A percentile compares a stretch with the other conserved stretches of the same genome.
Evolutionary conservation across 225 moss, liverwort and hornwort genomes (phyloP).

Genomic region (Straminergon stramineum): DNA sequence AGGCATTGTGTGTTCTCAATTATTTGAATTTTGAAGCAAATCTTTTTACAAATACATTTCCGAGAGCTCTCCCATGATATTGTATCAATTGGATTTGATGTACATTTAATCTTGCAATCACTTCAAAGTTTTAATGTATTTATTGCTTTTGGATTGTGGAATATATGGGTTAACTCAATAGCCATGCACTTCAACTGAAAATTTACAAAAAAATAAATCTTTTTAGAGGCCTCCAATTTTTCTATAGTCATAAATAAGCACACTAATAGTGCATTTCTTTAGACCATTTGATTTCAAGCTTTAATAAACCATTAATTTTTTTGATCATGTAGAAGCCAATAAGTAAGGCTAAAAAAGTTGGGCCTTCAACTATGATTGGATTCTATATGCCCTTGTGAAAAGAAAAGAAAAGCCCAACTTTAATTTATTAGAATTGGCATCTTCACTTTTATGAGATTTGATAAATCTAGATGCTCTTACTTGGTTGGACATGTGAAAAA

Average conservation of each 20-base stretch:
- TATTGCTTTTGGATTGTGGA: background rate
- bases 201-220: background rate
- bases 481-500: rapidly evolving
- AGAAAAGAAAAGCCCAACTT: background rate
- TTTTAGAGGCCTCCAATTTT: background rate
- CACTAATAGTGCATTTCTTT: too few species aligned
- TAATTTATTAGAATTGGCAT: background rate
- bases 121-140: background rate
- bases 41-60: background rate
- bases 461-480: background rate
- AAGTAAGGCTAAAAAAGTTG: background rate
- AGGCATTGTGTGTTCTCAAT: background rate
- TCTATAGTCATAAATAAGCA: rapidly evolving
- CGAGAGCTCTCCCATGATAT: background rate
- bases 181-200: background rate
- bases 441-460: background rate
- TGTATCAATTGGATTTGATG: background rate
- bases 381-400: background rate
- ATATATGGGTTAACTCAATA: background rate
- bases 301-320: background rate
- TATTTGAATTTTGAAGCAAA: background rate
- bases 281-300: background rate
- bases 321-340: rapidly evolving
- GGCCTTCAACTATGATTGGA: background rate
- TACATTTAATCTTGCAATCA: background rate